Evolutionary conservation across 202 grass and related monocot genomes (phyloP), one percentile per base, ranked within the genome.

Genomic region (Schoenoplectus triqueter): DNA sequence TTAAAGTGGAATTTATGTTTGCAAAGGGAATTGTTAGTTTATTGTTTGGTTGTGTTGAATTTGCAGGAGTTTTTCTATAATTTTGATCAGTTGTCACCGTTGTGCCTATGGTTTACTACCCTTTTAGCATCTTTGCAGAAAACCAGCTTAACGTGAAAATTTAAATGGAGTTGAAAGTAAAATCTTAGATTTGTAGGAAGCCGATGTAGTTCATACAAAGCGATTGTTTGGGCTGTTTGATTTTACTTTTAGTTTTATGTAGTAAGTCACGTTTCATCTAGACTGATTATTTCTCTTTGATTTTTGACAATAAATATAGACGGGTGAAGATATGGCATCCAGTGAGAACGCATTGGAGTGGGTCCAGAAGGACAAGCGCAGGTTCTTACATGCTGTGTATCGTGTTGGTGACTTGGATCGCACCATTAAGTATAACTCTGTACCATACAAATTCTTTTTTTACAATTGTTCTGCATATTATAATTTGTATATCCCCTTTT

Each of bases 381-480:
- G 87, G 78, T 75, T 99, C 68, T 83, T 99, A 73, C 96, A 99
- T 60, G 93, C 93, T 31, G 96, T 99, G 85, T 99, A 94, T 84
- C 93, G 93, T 89, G 96, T 99, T 31, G 96, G 96, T 18, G 84
- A 99, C 89, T 80, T 99, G 84, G 96, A 99, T 52, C 66, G 80
- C 13, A 92, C 91, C 39, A 99, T 99, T 71, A 92, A 94, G 96
- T 99, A 87, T 78, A 82, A 31, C 69, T 83, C 54, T 20, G 7
- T 10, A 18, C 71, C 14, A 82, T 22, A 18, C 56, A 63, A 67
- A 7, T 77, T 14, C 10, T 48, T 66, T 31, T 0, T 59, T 0
- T 59, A 61, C 64, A 10, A 47, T 64, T 11, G 56, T 46, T 14
- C 14, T 52, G n/a, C 19, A 57, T 80, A 45, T 64, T 70, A 64